A percentile compares a stretch with the other conserved stretches of the same genome.
phyloP scores from a whole-genome alignment of 306 rosid genomes.

The peach (Prunus persica) region DNA sequence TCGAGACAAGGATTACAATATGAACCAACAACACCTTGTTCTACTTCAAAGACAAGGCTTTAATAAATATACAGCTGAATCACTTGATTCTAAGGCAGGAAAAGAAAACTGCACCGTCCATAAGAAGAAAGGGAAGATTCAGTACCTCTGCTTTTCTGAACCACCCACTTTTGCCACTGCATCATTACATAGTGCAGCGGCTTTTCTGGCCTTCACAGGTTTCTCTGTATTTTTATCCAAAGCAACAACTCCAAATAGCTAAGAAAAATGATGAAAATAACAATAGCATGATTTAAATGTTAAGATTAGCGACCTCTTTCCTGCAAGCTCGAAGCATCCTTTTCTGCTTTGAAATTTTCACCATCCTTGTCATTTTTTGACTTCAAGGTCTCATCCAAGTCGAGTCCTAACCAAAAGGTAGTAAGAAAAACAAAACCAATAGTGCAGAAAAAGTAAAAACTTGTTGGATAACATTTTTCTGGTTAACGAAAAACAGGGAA shows the following conservation, averaged over 20 bases:
- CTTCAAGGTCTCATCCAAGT: slow-evolving; percentile 31
- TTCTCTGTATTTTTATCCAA: slow-evolving; percentile 38
- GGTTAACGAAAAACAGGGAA: background rate
- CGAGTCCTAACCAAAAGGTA: slow-evolving; percentile 22
- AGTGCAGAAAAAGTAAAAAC: background rate
- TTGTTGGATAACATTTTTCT: background rate
- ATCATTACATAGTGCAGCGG: slow-evolving; percentile 44
- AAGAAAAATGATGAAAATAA: slow-evolving; percentile 25
- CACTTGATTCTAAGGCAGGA: background rate
- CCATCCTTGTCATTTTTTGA: slow-evolving; percentile 37
- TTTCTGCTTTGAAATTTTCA: slow-evolving; percentile 31
- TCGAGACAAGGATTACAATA: background rate
- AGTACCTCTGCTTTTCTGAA: slow-evolving; percentile 80
- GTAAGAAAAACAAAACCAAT: background rate
- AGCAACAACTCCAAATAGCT: slow-evolving; percentile 22
- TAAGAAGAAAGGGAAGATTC: slow-evolving; percentile 7
- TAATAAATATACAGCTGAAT: background rate
- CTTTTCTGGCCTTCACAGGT: slow-evolving; percentile 42
- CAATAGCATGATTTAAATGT: slow-evolving; percentile 7
- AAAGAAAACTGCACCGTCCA: background rate
- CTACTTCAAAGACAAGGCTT: background rate
- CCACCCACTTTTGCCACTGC: slow-evolving; percentile 54
- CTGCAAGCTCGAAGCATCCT: slow-evolving; percentile 41
- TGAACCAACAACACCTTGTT: background rate
- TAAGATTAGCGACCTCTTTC: slow-evolving; percentile 52